phyloP scores from a whole-genome alignment of 345 rosid species.

The Pistacia atlantica region DNA sequence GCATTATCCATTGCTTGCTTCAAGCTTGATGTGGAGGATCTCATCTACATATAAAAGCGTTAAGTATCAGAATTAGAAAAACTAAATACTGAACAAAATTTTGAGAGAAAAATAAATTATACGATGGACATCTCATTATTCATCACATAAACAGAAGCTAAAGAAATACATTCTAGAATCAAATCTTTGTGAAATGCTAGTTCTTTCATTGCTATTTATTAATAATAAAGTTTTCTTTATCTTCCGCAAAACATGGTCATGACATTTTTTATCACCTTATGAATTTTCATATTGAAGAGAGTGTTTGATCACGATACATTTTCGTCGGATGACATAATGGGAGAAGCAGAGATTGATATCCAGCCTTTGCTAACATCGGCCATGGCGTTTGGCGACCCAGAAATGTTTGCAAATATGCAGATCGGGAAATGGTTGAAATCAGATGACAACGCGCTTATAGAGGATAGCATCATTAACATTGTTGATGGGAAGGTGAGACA shows the following conservation, averaged over 20 bases:
- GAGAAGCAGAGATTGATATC: conserved; percentile 91
- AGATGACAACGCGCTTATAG: conserved; percentile 78
- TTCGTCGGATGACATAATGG: conserved; percentile 99
- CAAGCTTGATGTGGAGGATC: too few relatives aligned
- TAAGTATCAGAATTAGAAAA: too few relatives aligned
- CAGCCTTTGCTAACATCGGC: conserved; percentile 92
- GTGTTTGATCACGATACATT: conserved; percentile 88
- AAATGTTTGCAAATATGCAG: conserved; percentile 91
- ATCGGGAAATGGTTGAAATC: conserved; percentile 96
- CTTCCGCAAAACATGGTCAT: not conserved
- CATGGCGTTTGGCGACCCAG: conserved; percentile 91
- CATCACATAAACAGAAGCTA: too few relatives aligned
- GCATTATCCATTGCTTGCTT: too few relatives aligned
- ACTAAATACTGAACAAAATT: too few relatives aligned
- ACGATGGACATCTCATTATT: too few relatives aligned
- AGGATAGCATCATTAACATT: conserved; percentile 84
- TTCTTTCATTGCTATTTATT: not conserved
- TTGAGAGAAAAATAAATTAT: too few relatives aligned
- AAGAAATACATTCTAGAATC: too few relatives aligned
- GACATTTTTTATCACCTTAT: conserved; percentile 4
- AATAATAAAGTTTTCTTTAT: not conserved
- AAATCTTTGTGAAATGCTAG: too few relatives aligned
- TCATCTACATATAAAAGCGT: too few relatives aligned
- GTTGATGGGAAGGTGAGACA: conserved; percentile 92
- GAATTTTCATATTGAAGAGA: conserved; percentile 48